Percentiles rank a stretch among this genome's conserved stretches.
Evolutionary conservation across 2,329 filamentous ascomycete species (phyloP).

Genomic region (Fusarium mexicanum): DNA sequence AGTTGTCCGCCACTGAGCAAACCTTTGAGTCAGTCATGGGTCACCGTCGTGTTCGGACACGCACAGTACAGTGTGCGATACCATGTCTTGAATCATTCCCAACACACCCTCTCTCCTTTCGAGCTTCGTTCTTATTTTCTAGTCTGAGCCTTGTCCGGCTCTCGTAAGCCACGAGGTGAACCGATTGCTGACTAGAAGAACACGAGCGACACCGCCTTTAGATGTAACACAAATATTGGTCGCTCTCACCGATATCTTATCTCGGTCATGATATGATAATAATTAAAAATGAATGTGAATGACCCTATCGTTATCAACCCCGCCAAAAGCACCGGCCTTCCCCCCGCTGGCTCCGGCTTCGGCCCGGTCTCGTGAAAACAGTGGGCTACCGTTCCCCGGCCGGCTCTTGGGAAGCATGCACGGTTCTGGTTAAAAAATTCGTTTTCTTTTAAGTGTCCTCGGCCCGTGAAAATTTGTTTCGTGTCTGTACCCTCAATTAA

Average conservation of each 20-base stretch:
- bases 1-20: slow-evolving; percentile 33
- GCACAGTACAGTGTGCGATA: slow-evolving; percentile 27
- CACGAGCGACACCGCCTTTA: slow-evolving; percentile 22
- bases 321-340: slow-evolving; percentile 17
- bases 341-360: slow-evolving; percentile 35
- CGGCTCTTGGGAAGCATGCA: neutral
- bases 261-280: neutral
- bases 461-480: slow-evolving; percentile 7
- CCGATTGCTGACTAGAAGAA: slow-evolving; percentile 3
- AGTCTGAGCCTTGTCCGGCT: slow-evolving; percentile 20
- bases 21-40: slow-evolving; percentile 26
- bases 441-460: neutral
- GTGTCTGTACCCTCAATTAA: slow-evolving; percentile 11
- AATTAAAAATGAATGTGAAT: neutral
- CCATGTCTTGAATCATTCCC: neutral
- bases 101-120: neutral
- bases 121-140: neutral
- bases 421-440: neutral
- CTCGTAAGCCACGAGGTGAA: slow-evolving; percentile 19
- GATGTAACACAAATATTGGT: neutral
- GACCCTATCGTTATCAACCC: slow-evolving; percentile 18
- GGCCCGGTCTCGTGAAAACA: slow-evolving; percentile 24
- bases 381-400: slow-evolving; percentile 32
- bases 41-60: neutral
- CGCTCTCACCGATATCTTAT: slow-evolving; percentile 23